A percentile compares a stretch with the other conserved stretches of the same genome.
Evolutionary conservation across 148 eudicot genomes (phyloP).

Genomic region (Oxyria digyna): DNA sequence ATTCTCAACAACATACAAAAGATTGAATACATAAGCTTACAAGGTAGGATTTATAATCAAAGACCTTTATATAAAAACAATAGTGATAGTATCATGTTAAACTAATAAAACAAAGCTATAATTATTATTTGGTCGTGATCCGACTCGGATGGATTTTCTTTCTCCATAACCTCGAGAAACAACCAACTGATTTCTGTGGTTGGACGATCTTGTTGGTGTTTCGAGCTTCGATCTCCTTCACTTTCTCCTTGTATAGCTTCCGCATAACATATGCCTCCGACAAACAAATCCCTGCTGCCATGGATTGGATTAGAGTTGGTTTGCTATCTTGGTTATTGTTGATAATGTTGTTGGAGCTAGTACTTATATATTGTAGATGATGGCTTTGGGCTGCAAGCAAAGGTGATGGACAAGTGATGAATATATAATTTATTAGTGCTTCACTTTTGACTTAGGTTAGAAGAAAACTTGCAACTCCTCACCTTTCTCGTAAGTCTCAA

Average conservation of each 20-base stretch:
- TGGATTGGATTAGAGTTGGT: neutral
- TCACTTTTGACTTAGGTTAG: neutral
- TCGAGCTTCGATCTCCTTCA: constrained; percentile 1
- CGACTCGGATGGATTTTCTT: neutral
- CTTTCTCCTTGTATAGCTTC: neutral
- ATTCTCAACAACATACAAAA: no score
- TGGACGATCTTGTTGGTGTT: neutral
- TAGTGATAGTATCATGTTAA: no score
- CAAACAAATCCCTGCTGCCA: neutral
- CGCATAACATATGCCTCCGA: neutral
- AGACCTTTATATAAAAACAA: no score
- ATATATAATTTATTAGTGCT: no score
- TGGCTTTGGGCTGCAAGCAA: neutral
- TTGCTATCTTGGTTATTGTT: no score
- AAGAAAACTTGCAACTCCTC: neutral
- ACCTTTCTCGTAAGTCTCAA: neutral
- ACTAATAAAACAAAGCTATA: no score
- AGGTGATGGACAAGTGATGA: neutral
- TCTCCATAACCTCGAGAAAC: neutral
- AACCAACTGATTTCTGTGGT: no score
- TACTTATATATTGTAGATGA: neutral
- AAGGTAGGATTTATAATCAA: no score
- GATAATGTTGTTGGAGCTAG: no score
- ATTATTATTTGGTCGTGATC: no score
- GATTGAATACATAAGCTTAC: no score